These are phyloP conservation scores for Nakaseomyces delphensis DNA, from an alignment of 1,139 yeast genomes.

Conservation along the genomic window DNA sequence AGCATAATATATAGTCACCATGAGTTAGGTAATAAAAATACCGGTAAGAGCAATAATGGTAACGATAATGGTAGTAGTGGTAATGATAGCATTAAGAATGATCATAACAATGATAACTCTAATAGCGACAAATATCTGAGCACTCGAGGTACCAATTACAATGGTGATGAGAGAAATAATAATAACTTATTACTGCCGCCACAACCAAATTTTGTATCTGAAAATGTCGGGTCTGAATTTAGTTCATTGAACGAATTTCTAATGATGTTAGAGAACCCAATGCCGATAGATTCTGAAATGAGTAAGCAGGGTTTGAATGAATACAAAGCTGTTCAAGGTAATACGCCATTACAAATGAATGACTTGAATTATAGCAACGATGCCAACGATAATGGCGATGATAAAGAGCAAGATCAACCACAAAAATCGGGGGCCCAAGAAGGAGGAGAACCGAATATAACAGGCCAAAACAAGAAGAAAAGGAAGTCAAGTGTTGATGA, in stretches of 20 bases:
- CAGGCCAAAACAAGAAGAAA: background rate
- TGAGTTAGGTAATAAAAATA: slow-evolving; percentile 29
- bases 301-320: slow-evolving; percentile 6
- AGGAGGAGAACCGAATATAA: background rate
- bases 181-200: slow-evolving; percentile 31
- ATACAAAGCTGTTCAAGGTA: background rate
- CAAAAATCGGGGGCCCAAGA: background rate
- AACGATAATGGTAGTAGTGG: background rate
- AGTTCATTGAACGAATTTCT: slow-evolving; percentile 83
- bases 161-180: background rate
- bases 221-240: slow-evolving; percentile 90
- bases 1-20: background rate
- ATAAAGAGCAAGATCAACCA: background rate
- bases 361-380: slow-evolving; percentile 7
- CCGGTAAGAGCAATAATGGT: background rate
- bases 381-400: slow-evolving; percentile 11
- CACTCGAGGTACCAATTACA: no score
- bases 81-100: background rate
- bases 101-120: no score
- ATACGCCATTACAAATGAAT: background rate
- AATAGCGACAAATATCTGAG: background rate
- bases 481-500: background rate
- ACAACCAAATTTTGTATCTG: slow-evolving; percentile 75
- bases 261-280: slow-evolving; percentile 84
- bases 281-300: slow-evolving; percentile 17